Conservation (phyloP, 306 rosid genomes). For the Hippophae tibetana region DNA sequence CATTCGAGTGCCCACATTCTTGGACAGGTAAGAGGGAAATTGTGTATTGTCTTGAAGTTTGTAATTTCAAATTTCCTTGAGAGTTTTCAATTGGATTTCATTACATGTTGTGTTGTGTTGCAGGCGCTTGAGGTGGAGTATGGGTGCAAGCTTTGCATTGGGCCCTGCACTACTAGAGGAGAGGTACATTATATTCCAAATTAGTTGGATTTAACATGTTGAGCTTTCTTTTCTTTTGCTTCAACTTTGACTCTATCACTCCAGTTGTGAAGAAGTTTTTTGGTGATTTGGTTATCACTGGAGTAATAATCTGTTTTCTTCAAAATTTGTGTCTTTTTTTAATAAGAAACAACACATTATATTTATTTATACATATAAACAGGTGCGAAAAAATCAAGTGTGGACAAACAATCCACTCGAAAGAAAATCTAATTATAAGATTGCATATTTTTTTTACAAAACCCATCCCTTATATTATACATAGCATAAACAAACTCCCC, state of each 20-base stretch:
- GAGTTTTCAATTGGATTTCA: background rate
- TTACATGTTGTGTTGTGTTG: constrained; percentile 7
- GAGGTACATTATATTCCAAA: constrained; percentile 38
- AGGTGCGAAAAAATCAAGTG: too few species aligned
- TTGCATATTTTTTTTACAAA: too few species aligned
- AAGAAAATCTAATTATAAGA: too few species aligned
- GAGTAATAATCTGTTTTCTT: too few species aligned
- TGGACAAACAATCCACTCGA: too few species aligned
- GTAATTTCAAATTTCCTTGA: background rate
- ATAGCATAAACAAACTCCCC: background rate
- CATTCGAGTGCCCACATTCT: constrained; percentile 98
- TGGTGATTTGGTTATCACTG: background rate
- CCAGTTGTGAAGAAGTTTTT: background rate
- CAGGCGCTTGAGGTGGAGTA: constrained; percentile 77
- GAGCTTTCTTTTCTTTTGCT: too few species aligned
- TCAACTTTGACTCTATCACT: too few species aligned
- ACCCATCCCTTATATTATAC: too few species aligned
- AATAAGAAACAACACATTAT: too few species aligned
- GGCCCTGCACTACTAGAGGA: constrained; percentile 96
- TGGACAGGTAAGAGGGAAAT: constrained; percentile 44
- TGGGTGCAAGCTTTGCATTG: constrained; percentile 95
- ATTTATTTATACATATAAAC: too few species aligned
- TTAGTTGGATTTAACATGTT: background rate
- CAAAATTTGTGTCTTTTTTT: too few species aligned
- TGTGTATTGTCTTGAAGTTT: background rate